These are phyloP conservation scores for Volvox reticuliferus DNA, from an alignment of 139 green algal genomes.

Conservation along the genomic window DNA sequence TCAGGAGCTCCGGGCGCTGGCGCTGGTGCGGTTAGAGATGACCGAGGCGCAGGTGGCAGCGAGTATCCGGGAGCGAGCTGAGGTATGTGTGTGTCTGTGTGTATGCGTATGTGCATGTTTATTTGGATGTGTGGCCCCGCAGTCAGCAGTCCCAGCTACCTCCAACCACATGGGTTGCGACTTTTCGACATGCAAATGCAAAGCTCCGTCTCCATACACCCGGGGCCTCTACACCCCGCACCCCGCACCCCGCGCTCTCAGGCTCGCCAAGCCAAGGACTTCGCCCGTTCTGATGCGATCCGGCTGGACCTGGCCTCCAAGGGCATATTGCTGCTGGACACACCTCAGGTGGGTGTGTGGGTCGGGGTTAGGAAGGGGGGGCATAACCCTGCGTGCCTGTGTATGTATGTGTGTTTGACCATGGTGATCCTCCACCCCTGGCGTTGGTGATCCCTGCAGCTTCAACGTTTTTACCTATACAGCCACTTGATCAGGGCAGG, in stretches of 20 bases:
- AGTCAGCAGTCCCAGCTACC: too few species aligned
- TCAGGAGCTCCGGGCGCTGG: slow-evolving; percentile 75
- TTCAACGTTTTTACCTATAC: too few species aligned
- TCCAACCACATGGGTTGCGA: too few species aligned
- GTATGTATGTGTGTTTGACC: too few species aligned
- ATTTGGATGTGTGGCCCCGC: too few species aligned
- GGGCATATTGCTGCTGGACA: slow-evolving; percentile 88
- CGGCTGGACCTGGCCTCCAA: slow-evolving; percentile 65
- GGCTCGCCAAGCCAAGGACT: slow-evolving; percentile 87
- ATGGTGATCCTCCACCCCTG: too few species aligned
- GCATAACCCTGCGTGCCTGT: not conserved
- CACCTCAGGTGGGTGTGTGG: slow-evolving; percentile 51
- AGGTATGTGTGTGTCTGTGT: slow-evolving; percentile 33
- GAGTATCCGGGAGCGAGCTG: slow-evolving; percentile 64
- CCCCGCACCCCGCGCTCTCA: not conserved
- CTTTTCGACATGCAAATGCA: too few species aligned
- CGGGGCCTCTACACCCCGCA: too few species aligned
- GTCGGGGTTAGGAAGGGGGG: not conserved
- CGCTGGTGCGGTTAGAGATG: slow-evolving; percentile 80
- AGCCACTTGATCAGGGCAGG: too few species aligned
- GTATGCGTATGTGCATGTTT: too few species aligned
- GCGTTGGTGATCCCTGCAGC: too few species aligned
- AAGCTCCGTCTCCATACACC: too few species aligned
- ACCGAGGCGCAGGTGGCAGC: slow-evolving; percentile 75
- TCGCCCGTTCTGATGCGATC: slow-evolving; percentile 76